phyloP scores from a whole-genome alignment of 1,284 basidiomycete genomes.

The Cryptococcus wingfieldii region DNA sequence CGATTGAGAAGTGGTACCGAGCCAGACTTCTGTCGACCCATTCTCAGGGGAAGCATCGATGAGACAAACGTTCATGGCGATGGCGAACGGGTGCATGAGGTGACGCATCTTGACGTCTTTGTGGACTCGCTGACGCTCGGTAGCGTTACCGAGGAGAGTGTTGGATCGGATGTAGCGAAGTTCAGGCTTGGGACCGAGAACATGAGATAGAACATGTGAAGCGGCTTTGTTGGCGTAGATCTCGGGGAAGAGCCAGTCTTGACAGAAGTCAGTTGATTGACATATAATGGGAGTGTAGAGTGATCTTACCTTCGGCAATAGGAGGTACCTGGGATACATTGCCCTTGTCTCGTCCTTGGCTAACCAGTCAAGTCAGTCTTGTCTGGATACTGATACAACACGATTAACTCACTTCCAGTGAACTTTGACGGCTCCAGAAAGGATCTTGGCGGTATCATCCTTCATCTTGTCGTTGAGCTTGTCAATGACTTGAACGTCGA shows the following conservation, averaged over 20 bases:
- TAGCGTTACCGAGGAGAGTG: constrained; percentile 13
- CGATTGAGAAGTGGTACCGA: constrained; percentile 5
- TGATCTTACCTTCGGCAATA: constrained; percentile 11
- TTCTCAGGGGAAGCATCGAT: constrained; percentile 15
- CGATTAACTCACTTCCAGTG: constrained; percentile 11
- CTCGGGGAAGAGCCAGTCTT: constrained; percentile 10
- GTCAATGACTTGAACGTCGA: constrained; percentile 14
- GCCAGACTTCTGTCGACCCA: constrained; percentile 16
- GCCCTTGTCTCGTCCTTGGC: constrained; percentile 11
- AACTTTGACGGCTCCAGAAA: constrained; percentile 8
- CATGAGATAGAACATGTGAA: constrained; percentile 7
- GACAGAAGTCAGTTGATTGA: neutral
- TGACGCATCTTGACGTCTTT: constrained; percentile 15
- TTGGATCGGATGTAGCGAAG: constrained; percentile 17
- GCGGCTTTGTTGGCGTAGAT: constrained; percentile 16
- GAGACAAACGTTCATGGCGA: constrained; percentile 12
- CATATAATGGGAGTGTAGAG: too few relatives aligned
- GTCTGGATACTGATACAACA: neutral
- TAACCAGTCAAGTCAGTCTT: neutral
- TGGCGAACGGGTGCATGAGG: constrained; percentile 13
- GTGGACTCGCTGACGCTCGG: constrained; percentile 12
- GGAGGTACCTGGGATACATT: constrained; percentile 20
- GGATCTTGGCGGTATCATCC: constrained; percentile 13
- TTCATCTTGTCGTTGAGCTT: constrained; percentile 19
- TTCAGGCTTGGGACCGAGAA: constrained; percentile 15